A percentile compares a stretch with the other conserved stretches of the same genome.
phyloP scores from a whole-genome alignment of 2,329 filamentous ascomycete species.

The Pleurostoma richardsiae region DNA sequence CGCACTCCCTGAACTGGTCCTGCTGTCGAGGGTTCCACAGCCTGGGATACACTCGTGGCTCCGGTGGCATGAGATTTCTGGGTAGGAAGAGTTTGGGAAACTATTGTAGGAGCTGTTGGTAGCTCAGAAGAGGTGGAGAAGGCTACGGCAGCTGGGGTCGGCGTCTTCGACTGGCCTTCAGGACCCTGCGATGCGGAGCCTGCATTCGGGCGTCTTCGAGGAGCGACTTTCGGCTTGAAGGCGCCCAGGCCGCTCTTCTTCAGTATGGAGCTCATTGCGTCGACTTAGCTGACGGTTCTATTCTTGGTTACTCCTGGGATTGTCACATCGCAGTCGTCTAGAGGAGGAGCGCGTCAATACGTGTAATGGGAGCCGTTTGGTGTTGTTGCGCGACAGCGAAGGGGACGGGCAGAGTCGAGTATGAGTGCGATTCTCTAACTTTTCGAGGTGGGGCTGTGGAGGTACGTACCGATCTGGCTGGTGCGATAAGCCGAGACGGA shows the following conservation, averaged over 20 bases:
- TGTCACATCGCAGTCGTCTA: slow-evolving; percentile 14
- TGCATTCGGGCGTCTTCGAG: slow-evolving; percentile 43
- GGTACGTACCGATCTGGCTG: no score
- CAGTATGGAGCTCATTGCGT: slow-evolving; percentile 57
- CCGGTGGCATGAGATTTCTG: no score
- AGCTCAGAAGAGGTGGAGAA: no score
- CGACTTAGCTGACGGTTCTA: no score
- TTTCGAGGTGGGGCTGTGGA: no score
- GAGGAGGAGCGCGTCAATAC: neutral
- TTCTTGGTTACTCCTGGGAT: slow-evolving; percentile 4
- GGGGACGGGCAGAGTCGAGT: neutral
- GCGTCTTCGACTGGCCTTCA: slow-evolving; percentile 10
- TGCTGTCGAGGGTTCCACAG: no score
- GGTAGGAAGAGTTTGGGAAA: no score
- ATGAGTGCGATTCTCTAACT: no score
- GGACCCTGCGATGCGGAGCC: slow-evolving; percentile 23
- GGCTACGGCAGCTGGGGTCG: neutral
- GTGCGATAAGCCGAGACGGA: no score
- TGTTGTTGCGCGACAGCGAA: neutral
- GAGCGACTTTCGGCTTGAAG: slow-evolving; percentile 66
- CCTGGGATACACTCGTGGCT: no score
- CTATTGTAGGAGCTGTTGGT: no score
- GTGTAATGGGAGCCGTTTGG: neutral
- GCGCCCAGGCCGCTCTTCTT: slow-evolving; percentile 56
- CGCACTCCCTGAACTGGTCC: no score